These are phyloP conservation scores for peach (Prunus persica) DNA, from an alignment of 306 rosid species.

Conservation along the genomic window DNA sequence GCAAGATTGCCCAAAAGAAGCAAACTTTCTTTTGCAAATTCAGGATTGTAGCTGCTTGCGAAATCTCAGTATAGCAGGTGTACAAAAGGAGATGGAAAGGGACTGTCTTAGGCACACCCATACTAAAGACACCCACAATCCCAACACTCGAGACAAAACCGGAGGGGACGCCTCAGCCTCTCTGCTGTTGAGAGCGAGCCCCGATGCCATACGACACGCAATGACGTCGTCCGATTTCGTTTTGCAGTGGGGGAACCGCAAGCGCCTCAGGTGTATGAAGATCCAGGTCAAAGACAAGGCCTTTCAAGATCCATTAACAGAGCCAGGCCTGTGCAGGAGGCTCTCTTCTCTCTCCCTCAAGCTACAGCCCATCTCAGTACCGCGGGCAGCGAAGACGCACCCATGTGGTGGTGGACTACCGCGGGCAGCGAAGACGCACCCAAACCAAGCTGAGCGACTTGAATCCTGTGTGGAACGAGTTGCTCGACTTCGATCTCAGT, in stretches of 20 bases:
- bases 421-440: slow-evolving; percentile 64
- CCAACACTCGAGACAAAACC: slow-evolving; percentile 40
- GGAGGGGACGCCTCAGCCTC: slow-evolving; percentile 42
- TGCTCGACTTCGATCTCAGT: slow-evolving; percentile 57
- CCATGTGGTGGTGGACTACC: slow-evolving; percentile 56
- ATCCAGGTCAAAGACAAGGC: slow-evolving; percentile 64
- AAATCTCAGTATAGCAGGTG: slow-evolving; percentile 41
- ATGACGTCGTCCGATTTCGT: slow-evolving; percentile 65
- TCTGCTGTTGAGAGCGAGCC: slow-evolving; percentile 43
- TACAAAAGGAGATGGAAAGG: slow-evolving; percentile 57
- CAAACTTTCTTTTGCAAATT: slow-evolving; percentile 10
- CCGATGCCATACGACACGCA: slow-evolving; percentile 39
- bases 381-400: no score
- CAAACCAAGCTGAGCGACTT: slow-evolving; percentile 45
- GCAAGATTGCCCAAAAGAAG: slow-evolving; percentile 14
- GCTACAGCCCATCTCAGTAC: no score
- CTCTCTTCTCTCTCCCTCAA: no score
- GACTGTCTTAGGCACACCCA: slow-evolving; percentile 37
- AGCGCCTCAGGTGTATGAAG: slow-evolving; percentile 90
- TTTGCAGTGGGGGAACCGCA: slow-evolving; percentile 89
- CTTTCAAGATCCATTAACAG: no score
- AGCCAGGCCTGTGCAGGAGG: no score
- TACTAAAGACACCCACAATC: slow-evolving; percentile 16
- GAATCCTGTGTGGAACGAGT: slow-evolving; percentile 77
- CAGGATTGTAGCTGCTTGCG: slow-evolving; percentile 7